Percentiles rank a stretch among this genome's conserved stretches.
These are phyloP conservation scores for Pseudonectria foliicola DNA, from an alignment of 2,329 filamentous ascomycete genomes.

Conservation along the genomic window DNA sequence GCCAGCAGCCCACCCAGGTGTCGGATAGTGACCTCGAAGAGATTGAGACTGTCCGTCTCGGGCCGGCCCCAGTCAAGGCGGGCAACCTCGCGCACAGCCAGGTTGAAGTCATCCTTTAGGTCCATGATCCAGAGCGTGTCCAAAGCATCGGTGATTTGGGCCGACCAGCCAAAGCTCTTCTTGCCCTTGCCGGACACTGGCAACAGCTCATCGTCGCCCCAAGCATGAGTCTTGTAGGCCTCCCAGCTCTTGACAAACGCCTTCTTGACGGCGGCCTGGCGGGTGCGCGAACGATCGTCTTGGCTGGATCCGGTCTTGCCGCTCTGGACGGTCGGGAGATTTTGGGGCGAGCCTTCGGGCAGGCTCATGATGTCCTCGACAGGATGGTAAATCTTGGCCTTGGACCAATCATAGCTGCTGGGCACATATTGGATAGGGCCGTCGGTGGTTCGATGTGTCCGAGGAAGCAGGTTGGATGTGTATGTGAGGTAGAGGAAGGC, in stretches of 20 bases:
- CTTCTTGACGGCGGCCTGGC: constrained; percentile 31
- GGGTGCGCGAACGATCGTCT: constrained; percentile 25
- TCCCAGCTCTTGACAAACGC: constrained; percentile 41
- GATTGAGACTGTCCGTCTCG: constrained; percentile 38
- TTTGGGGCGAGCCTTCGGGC: constrained; percentile 28
- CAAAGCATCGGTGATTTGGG: constrained; percentile 52
- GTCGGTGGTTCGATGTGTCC: constrained; percentile 7
- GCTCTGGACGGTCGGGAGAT: constrained; percentile 37
- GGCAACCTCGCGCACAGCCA: constrained; percentile 41
- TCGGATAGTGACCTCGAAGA: constrained; percentile 58
- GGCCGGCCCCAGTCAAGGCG: constrained; percentile 50
- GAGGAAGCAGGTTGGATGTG: constrained; percentile 12
- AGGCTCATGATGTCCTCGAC: constrained; percentile 24
- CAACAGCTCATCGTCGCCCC: constrained; percentile 49
- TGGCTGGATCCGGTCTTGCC: constrained; percentile 32
- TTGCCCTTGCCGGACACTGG: constrained; percentile 40
- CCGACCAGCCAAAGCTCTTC: constrained; percentile 48
- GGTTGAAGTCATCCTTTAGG: constrained; percentile 46
- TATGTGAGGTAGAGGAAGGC: constrained; percentile 23
- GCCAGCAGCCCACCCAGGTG: constrained; percentile 46
- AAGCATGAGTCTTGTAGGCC: constrained; percentile 47
- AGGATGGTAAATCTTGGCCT: constrained; percentile 25
- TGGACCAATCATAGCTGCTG: constrained; percentile 33
- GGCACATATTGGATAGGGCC: constrained; percentile 24
- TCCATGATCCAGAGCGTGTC: constrained; percentile 56